Percentiles rank a stretch among this genome's conserved stretches.
Evolutionary conservation across 179 eudicot genomes (phyloP).

Genomic region (Spinacia oleracea): DNA sequence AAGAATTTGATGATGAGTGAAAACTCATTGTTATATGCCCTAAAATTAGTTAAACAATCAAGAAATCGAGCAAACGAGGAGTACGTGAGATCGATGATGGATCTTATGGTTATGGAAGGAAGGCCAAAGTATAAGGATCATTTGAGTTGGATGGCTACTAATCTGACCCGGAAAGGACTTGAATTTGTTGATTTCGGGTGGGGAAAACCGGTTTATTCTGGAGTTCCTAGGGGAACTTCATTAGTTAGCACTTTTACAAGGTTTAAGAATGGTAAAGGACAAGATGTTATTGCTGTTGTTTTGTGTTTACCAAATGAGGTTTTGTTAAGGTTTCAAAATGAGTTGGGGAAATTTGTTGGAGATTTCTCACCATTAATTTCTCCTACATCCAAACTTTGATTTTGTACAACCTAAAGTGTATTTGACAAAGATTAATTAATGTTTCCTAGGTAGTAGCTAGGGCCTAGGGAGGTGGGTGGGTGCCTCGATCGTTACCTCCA

Average conservation of each 20-base stretch:
- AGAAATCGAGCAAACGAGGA: not conserved
- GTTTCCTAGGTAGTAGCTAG: too few relatives aligned
- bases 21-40: not conserved
- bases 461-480: too few relatives aligned
- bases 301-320: not conserved
- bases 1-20: not conserved
- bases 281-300: not conserved
- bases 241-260: not conserved
- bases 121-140: not conserved
- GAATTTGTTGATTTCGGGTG: constrained; percentile 11
- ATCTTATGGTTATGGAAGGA: constrained; percentile 2
- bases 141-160: constrained; percentile 2
- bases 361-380: not conserved
- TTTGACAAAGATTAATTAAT: too few relatives aligned
- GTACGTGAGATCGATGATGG: constrained; percentile 11
- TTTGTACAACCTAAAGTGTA: too few relatives aligned
- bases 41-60: constrained; percentile 6
- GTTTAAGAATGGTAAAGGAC: not conserved
- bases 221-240: not conserved
- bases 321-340: constrained; percentile 4
- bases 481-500: too few relatives aligned
- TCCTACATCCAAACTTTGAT: not conserved
- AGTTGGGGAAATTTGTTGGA: not conserved
- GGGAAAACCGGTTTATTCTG: not conserved
- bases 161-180: not conserved